These are phyloP conservation scores for Medicago lupulina DNA, from an alignment of 306 rosid genomes.

Conservation along the genomic window DNA sequence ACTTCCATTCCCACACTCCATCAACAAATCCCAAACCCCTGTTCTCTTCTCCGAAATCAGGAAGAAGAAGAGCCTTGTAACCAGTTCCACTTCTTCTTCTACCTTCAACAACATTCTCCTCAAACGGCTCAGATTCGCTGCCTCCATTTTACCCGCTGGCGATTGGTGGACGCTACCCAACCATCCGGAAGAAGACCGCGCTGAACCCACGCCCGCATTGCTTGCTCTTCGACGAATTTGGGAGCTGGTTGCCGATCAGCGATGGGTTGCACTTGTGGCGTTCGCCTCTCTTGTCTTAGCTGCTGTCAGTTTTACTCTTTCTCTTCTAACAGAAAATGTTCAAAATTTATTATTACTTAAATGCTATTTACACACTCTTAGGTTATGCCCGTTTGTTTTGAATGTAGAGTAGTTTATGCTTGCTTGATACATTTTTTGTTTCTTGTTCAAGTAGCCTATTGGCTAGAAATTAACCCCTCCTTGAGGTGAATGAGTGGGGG, in stretches of 20 bases:
- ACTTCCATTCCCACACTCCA: neutral
- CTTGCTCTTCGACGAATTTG: slow-evolving; percentile 63
- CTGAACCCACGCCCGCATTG: slow-evolving; percentile 43
- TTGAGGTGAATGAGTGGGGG: too few species aligned
- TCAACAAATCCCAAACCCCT: slow-evolving; percentile 32
- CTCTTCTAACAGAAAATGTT: too few species aligned
- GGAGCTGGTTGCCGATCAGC: slow-evolving; percentile 57
- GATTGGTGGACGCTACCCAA: slow-evolving; percentile 56
- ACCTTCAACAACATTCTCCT: neutral
- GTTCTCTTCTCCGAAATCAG: slow-evolving; percentile 15
- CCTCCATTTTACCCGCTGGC: slow-evolving; percentile 1
- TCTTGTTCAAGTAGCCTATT: too few species aligned
- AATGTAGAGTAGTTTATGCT: too few species aligned
- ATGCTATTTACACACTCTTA: too few species aligned
- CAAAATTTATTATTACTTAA: too few species aligned
- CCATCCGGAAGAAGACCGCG: slow-evolving; percentile 33
- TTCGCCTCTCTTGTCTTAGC: slow-evolving; percentile 55
- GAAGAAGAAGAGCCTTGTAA: neutral
- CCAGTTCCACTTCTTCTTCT: slow-evolving; percentile 20
- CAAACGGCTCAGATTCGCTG: slow-evolving; percentile 28
- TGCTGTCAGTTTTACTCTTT: slow-evolving; percentile 48
- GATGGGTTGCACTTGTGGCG: slow-evolving; percentile 53
- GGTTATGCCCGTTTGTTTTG: too few species aligned
- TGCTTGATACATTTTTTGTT: too few species aligned
- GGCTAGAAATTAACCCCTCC: too few species aligned